Percentiles rank a stretch among this genome's conserved stretches.
These are phyloP conservation scores for Lanmaoa rubissima DNA, from an alignment of 768 basidiomycete genomes.

Conservation along the genomic window DNA sequence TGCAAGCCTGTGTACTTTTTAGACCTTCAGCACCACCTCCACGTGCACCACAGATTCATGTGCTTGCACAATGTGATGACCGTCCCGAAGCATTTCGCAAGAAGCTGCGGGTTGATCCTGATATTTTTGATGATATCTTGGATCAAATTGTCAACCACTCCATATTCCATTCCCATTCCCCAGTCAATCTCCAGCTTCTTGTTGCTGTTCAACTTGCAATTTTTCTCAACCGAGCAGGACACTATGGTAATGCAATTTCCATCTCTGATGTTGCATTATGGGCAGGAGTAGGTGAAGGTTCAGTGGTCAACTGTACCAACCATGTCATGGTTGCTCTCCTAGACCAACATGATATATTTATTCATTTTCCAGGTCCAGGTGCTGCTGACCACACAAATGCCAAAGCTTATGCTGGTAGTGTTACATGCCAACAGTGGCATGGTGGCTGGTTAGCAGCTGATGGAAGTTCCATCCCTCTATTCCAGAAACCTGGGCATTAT, in stretches of 20 bases:
- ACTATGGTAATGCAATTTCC: slow-evolving; percentile 5
- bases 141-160: neutral
- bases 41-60: neutral
- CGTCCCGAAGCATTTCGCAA: neutral
- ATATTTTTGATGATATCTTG: slow-evolving; percentile 2
- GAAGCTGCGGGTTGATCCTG: neutral
- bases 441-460: neutral
- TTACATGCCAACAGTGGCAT: neutral
- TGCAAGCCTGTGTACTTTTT: neutral
- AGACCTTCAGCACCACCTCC: neutral
- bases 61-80: neutral
- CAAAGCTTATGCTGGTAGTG: neutral
- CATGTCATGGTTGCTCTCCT: too few relatives aligned
- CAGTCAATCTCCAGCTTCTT: neutral
- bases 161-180: neutral
- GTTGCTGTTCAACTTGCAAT: slow-evolving; percentile 4
- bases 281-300: too few relatives aligned
- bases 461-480: neutral
- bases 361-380: neutral
- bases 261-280: too few relatives aligned
- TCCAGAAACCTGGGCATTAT: slow-evolving; percentile 5
- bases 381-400: neutral
- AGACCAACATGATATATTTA: too few relatives aligned
- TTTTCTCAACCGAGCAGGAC: slow-evolving; percentile 1
- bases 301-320: too few relatives aligned